Percentiles rank a stretch among this genome's conserved stretches.
Evolutionary conservation across 331 rosid species (phyloP).

Genomic region (Quercus phellos): DNA sequence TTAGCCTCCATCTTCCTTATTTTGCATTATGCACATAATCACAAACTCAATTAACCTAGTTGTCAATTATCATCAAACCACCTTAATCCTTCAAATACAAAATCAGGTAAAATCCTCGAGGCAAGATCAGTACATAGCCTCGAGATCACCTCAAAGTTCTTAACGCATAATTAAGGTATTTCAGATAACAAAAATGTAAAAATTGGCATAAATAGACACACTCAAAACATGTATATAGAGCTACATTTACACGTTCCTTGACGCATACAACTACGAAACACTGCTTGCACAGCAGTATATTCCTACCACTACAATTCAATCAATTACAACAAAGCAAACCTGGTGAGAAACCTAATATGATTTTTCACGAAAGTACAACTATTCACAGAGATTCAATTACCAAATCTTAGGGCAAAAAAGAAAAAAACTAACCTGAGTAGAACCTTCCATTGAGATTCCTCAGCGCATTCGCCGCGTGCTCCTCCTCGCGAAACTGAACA

Average conservation of each 20-base stretch:
- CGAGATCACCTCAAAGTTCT: background rate
- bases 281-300: background rate
- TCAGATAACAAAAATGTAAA: background rate
- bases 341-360: background rate
- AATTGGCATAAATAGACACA: background rate
- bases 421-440: slow-evolving; percentile 61
- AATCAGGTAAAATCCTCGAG: too few relatives aligned
- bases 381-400: too few relatives aligned
- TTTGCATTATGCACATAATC: too few relatives aligned
- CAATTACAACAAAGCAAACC: background rate
- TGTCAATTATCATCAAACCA: too few relatives aligned
- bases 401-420: background rate
- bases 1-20: too few relatives aligned
- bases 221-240: too few relatives aligned
- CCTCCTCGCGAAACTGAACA: slow-evolving; percentile 84
- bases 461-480: slow-evolving; percentile 84
- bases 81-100: too few relatives aligned
- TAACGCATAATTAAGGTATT: background rate
- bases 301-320: background rate
- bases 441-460: slow-evolving; percentile 83
- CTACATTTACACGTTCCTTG: too few relatives aligned
- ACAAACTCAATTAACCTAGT: too few relatives aligned
- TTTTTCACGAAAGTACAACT: background rate
- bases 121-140: too few relatives aligned
- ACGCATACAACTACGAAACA: background rate